Evolutionary conservation across 805 yeast species (phyloP), one percentile per base, ranked within the genome.

Genomic region (Candida orba): DNA sequence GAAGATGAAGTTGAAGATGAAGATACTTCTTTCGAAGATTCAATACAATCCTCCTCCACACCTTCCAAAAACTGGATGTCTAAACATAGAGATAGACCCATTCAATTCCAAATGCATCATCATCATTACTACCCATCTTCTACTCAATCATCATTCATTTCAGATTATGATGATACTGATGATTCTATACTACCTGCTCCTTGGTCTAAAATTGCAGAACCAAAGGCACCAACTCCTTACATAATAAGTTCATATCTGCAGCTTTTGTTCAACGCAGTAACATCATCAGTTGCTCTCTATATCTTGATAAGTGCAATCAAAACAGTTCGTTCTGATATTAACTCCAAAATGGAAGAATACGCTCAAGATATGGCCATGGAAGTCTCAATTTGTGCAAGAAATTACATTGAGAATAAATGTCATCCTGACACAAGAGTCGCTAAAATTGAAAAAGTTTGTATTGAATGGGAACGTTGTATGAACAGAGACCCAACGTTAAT

Each of bases 401-500:
- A 74, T 17, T 84, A 73, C 56, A 37, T 62, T 32, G 73, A 69
- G 10, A 84, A 84, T 59, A 59, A 68, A 33, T 84, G 95, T 58
- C 66, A 66, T 14, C 78, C 78, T 4, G 75, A 70, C 10, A 64
- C 69, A 4, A 65, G 76, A 9, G 77, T 73, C 3, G 84, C 89
- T 1, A 84, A 81, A 3, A 57, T 83, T 45, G 75, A 73, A 44
- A 63, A 64, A 23, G 67, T 69, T 33, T 84, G 93, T 60, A 63
- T 67, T 14, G 65, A 69, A 45, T 84, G 88, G 89, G 73, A 69
- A 41, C 69, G 69, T 37, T 83, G 91, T 56, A 81, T 81, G 84
- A 68, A 68, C 39, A 75, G 77, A 52, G 76, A 79, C 58, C 69
- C 54, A 49, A 59, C 43, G 8, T 47, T 57, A 8, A 60, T 62